phyloP scores from a whole-genome alignment of 2,329 filamentous ascomycete species.

The Uncinocarpus reesii region DNA sequence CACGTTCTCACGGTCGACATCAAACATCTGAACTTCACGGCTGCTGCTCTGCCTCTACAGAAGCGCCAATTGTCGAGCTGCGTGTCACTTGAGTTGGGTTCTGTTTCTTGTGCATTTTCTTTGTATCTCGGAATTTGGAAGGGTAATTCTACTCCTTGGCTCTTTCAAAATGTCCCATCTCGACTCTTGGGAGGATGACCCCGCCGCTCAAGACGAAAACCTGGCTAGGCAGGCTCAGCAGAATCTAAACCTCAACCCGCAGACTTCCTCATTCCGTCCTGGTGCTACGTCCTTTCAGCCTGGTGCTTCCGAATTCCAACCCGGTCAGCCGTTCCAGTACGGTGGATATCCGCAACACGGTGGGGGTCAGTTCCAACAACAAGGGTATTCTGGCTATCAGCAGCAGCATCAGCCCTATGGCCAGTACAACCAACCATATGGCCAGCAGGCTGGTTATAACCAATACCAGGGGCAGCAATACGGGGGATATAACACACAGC shows the following conservation, averaged over 20 bases:
- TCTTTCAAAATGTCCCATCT: slow-evolving; percentile 64
- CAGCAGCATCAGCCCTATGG: slow-evolving; percentile 24
- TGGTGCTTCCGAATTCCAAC: slow-evolving; percentile 58
- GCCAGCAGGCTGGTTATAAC: slow-evolving; percentile 40
- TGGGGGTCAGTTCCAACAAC: slow-evolving; percentile 35
- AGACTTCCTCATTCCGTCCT: slow-evolving; percentile 51
- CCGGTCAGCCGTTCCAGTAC: slow-evolving; percentile 58
- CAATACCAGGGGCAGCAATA: slow-evolving; percentile 38
- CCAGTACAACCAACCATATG: slow-evolving; percentile 32
- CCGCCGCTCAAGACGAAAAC: slow-evolving; percentile 62
- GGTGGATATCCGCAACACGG: slow-evolving; percentile 43
- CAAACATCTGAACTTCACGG: background rate
- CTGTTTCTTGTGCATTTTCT: too few relatives aligned
- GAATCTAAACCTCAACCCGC: slow-evolving; percentile 61
- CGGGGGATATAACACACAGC: slow-evolving; percentile 33
- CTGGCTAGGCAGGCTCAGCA: slow-evolving; percentile 67
- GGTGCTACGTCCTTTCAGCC: slow-evolving; percentile 63
- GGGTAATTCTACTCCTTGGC: background rate
- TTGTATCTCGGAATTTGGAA: too few relatives aligned
- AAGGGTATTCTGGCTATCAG: slow-evolving; percentile 44
- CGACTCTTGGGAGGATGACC: slow-evolving; percentile 91
- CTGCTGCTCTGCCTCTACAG: background rate
- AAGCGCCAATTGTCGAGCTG: too few relatives aligned
- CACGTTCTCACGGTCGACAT: too few relatives aligned
- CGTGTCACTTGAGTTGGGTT: too few relatives aligned